A percentile compares a stretch with the other conserved stretches of the same genome.
Conservation (phyloP, 2,329 filamentous ascomycete genomes). For the Apiospora sp. region DNA sequence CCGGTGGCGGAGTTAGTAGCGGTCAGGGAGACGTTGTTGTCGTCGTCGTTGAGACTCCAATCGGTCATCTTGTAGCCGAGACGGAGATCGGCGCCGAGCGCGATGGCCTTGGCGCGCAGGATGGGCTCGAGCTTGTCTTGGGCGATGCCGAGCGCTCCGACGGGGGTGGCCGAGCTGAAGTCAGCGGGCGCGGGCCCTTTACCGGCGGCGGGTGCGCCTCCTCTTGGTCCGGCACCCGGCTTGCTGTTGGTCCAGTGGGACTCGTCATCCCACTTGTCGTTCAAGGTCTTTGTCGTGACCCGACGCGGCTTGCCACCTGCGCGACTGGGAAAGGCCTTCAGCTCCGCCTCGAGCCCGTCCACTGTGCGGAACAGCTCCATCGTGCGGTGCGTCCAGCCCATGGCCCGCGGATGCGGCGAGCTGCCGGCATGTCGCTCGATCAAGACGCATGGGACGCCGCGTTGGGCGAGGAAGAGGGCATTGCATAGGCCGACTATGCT, state of each 20-base stretch:
- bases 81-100: conserved; percentile 45
- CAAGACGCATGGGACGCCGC: conserved; percentile 29
- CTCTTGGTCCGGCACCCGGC: neutral
- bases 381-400: conserved; percentile 26
- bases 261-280: neutral
- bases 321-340: neutral
- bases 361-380: conserved; percentile 27
- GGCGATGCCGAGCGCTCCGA: conserved; percentile 32
- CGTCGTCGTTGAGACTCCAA: too few relatives aligned
- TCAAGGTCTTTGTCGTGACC: conserved; percentile 30
- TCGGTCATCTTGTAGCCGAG: conserved; percentile 33
- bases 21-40: too few relatives aligned
- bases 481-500: conserved; percentile 29
- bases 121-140: conserved; percentile 52
- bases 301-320: conserved; percentile 32
- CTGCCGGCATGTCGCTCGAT: conserved; percentile 31
- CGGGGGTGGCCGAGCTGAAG: conserved; percentile 2
- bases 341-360: conserved; percentile 25
- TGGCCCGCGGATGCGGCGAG: conserved; percentile 30
- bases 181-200: neutral
- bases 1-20: too few relatives aligned
- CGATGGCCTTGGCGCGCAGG: conserved; percentile 41
- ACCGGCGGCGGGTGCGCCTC: too few relatives aligned
- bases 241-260: neutral
- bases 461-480: conserved; percentile 30